Base-by-base conservation (phyloP, 805 yeast genomes). In the Pichia thaimueangensis region DNA sequence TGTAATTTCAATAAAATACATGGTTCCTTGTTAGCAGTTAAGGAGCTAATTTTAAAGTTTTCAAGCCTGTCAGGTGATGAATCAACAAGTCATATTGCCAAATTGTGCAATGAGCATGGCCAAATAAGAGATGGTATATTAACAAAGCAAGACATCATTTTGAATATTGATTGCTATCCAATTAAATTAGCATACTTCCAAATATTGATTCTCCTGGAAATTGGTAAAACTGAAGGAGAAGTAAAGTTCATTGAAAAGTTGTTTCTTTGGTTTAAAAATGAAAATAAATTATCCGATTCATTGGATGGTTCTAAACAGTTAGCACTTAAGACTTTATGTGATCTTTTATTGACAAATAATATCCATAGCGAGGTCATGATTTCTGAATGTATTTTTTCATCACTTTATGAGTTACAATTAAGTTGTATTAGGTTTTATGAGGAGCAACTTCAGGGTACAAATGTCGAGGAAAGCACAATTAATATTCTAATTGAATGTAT, bases 11-110 rank as follows among this genome's bases (percentile, higher is more conserved):
- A 81, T 49, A 55, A 58, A 33, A 48, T 70, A 0, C 95, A 86
- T 58, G 95, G 95, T 2, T 53, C 58, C 15, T 52, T 80, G 3
- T 48, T 82, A 30, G 78, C 82, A 0, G 50, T 76, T 7, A 65
- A 63, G 16, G 68, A 64, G 31, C 44, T 74, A 8, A 16, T 62
- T 6, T 17, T 35, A 7, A 53, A 54, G 29, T 47, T 34, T 3
- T 34, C 24, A 8, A 23, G 13, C 1, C 22, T 35, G 7, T 35
- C 37, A 25, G 30, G 38, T 4, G 37, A 44, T 1, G 37, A 39
- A n/a, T 35, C 43, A 12, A 22, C 15, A 12, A 22, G 30, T 11
- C 16, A 31, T 5, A 28, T 33, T 17, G 24, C 21, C 15, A 20
- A 35, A 12, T 30, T 42, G 28, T 20, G 34, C 6, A 20, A 24